phyloP scores from a whole-genome alignment of 331 rosid species.

The Prunus yedoensis region DNA sequence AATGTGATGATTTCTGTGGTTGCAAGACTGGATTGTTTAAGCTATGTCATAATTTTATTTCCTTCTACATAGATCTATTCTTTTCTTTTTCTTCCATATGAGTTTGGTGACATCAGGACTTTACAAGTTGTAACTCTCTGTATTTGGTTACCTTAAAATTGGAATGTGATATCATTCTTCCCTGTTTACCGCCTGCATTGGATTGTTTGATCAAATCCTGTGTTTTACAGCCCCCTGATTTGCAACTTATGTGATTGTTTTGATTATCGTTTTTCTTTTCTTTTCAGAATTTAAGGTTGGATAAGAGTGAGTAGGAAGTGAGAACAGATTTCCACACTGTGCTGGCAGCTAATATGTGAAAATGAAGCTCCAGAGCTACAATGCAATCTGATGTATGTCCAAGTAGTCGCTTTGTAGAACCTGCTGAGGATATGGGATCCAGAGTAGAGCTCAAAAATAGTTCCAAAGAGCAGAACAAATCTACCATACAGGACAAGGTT shows the following conservation, averaged over 20 bases:
- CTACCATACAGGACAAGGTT: slow-evolving; percentile 39
- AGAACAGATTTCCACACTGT: slow-evolving; percentile 9
- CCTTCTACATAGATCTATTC: neutral
- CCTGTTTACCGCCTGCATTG: neutral
- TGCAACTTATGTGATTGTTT: neutral
- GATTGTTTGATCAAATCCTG: neutral
- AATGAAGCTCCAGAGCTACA: slow-evolving; percentile 20
- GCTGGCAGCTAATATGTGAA: slow-evolving; percentile 11
- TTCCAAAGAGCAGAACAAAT: slow-evolving; percentile 40
- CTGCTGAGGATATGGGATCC: slow-evolving; percentile 46
- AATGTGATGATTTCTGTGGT: neutral
- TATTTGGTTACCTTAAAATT: neutral
- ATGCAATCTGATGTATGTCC: slow-evolving; percentile 18
- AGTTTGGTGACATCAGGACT: neutral
- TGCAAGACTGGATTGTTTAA: too few relatives aligned
- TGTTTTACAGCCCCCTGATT: too few relatives aligned
- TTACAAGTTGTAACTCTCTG: too few relatives aligned
- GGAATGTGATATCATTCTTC: neutral
- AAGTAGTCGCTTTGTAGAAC: slow-evolving; percentile 34
- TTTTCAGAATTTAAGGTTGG: slow-evolving; percentile 17
- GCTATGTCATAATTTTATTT: neutral
- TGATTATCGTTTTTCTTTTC: slow-evolving; percentile 7
- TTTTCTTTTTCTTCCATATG: neutral
- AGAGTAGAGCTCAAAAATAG: neutral
- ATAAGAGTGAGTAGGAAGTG: slow-evolving; percentile 7